Evolutionary conservation across 495 filamentous ascomycete genomes (phyloP).

Genomic region (Penicillium steckii): DNA sequence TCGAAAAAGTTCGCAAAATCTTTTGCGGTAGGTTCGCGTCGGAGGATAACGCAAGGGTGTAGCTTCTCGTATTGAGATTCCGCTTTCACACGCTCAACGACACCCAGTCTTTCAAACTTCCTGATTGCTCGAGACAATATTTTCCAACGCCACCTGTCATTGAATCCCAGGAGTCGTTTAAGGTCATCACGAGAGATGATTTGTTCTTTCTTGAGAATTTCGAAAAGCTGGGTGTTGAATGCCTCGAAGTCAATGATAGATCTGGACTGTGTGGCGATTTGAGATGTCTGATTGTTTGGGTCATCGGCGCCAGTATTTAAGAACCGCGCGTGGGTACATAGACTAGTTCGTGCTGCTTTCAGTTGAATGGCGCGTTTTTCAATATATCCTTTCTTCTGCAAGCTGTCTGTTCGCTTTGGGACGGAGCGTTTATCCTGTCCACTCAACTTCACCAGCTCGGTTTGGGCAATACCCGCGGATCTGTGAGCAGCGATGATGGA

Average conservation of each 20-base stretch:
- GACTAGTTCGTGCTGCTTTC: conserved; percentile 64
- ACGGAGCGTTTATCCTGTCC: conserved; percentile 89
- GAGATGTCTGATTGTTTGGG: conserved; percentile 1
- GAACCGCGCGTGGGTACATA: conserved; percentile 63
- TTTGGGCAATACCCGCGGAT: conserved; percentile 72
- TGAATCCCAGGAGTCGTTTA: conserved; percentile 58
- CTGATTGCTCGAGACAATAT: conserved; percentile 66
- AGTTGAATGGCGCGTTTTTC: conserved; percentile 71
- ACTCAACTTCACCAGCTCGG: conserved; percentile 69
- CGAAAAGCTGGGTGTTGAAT: conserved; percentile 45
- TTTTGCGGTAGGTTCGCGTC: conserved; percentile 66
- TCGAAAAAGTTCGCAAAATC: conserved; percentile 62
- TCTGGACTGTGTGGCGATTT: conserved; percentile 2
- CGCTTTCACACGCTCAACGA: conserved; percentile 67
- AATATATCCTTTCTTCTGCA: conserved; percentile 80
- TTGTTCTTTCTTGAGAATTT: conserved; percentile 42
- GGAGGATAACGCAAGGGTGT: conserved; percentile 65
- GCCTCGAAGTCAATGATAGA: conserved; percentile 41
- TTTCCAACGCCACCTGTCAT: conserved; percentile 62
- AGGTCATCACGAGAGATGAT: conserved; percentile 60
- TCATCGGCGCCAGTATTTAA: conserved; percentile 22
- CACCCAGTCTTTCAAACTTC: conserved; percentile 67
- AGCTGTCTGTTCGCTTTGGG: conserved; percentile 72
- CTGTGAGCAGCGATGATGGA: conserved; percentile 76
- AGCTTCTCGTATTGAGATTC: conserved; percentile 44